Evolutionary conservation across 1,284 basidiomycete species (phyloP), one percentile per base, ranked within the genome.

Genomic region (Ustilago sp.): DNA sequence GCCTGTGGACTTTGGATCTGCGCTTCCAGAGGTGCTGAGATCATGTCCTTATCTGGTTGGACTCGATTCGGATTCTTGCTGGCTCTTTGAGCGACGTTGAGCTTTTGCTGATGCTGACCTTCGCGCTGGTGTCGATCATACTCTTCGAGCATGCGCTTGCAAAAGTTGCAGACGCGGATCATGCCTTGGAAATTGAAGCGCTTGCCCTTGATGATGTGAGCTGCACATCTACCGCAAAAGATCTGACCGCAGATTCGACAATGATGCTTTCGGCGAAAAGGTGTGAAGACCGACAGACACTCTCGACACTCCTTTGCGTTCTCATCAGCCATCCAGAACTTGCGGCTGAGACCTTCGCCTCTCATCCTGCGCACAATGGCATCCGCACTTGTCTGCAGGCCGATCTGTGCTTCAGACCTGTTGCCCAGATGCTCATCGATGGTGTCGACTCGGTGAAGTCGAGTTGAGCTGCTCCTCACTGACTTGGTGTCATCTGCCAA

Each of bases 161-260:
- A 99, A 23, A 97, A 89, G 83, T 98, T 97, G 88, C 95, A 98
- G 12, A 95, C 93, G 66, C 96, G 91, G 63, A 98, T 90, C 90
- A 93, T 93, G 35, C 94, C 94, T 63, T 95, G 91, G 70, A 94
- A 93, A 7, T 94, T 94, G 83, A 97, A 98, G 1, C 94, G 91
- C n/a, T 91, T 90, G 8, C 94, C 95, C 73, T 95, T 94, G 86
- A 99, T 94, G 81, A 98, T 93, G 82, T 98, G 96, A n/a, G 94
- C 95, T 3, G 96, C 95, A 86, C 96, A 83, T 94, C 79, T 63
- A 45, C 77, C 70, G 71, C 86, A 86, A 48, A 85, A 86, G 54
- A 86, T 86, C 63, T 84, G 83, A 15, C 83, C 83, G 54, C 85
- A 86, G 59, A 84, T 81, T 34, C 85, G 83, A 66, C 85, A 86